Conservation (phyloP, 495 filamentous ascomycete genomes). For the Penicillium lividum region DNA sequence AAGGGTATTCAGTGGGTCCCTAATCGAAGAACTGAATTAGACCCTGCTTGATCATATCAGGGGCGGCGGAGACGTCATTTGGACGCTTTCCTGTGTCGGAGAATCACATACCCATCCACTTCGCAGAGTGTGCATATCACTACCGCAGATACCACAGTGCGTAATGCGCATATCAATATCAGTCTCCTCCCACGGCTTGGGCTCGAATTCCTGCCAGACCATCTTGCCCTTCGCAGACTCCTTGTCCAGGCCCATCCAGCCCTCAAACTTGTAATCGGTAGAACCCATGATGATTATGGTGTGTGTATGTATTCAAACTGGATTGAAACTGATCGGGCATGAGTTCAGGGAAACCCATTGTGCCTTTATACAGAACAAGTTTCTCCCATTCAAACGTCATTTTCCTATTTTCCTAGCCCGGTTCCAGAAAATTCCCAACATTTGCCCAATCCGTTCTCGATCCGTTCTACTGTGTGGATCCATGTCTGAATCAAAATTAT, state of each 20-base stretch:
- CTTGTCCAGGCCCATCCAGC: conserved; percentile 70
- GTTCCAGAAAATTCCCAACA: not conserved
- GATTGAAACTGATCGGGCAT: not conserved
- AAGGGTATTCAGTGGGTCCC: conserved; percentile 65
- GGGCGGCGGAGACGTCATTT: too few relatives aligned
- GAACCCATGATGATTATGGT: conserved; percentile 8
- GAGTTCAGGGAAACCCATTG: not conserved
- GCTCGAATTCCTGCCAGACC: conserved; percentile 53
- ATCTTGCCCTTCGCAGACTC: conserved; percentile 65
- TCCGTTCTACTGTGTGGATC: not conserved
- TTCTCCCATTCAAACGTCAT: not conserved
- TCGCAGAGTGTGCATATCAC: conserved; percentile 72
- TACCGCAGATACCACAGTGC: conserved; percentile 11
- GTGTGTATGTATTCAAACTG: not conserved
- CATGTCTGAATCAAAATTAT: too few relatives aligned
- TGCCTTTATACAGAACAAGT: not conserved
- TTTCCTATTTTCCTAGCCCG: not conserved
- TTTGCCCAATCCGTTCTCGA: not conserved
- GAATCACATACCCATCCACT: conserved; percentile 63
- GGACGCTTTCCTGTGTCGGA: not conserved
- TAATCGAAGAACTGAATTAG: conserved; percentile 6
- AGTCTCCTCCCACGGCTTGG: conserved; percentile 15
- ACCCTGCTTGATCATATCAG: too few relatives aligned
- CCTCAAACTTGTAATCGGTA: conserved; percentile 65
- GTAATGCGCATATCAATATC: conserved; percentile 20